Evolutionary conservation across 179 eudicot species (phyloP).

Genomic region (Sideroxylon spinosum): DNA sequence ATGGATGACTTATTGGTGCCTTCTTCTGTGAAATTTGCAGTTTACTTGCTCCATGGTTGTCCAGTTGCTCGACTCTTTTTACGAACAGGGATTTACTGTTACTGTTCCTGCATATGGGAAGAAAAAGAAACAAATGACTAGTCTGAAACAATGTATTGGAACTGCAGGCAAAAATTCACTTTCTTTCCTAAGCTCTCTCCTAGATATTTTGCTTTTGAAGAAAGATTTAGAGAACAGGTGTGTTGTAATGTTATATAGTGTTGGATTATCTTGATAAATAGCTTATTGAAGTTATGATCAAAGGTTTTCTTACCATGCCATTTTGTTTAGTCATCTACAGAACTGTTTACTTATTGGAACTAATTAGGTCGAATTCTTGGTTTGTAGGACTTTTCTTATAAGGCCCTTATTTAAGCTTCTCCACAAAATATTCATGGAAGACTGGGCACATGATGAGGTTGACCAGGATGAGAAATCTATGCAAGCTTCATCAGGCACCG

Average conservation of each 20-base stretch:
- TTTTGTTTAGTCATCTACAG: not conserved
- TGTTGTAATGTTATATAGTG: not conserved
- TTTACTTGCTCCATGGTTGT: conserved; percentile 44
- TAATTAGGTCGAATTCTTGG: conserved; percentile 1
- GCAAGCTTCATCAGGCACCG: conserved; percentile 33
- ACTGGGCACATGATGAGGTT: conserved; percentile 28
- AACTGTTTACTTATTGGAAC: not conserved
- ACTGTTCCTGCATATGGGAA: conserved; percentile 31
- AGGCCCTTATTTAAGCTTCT: conserved; percentile 74
- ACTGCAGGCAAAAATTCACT: conserved; percentile 31
- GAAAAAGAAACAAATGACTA: conserved; percentile 42
- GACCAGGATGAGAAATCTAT: conserved; percentile 30
- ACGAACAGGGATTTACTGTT: conserved; percentile 25
- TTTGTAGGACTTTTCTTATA: conserved; percentile 42
- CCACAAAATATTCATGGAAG: conserved; percentile 35
- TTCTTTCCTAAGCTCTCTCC: conserved; percentile 56
- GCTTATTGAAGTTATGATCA: conserved; percentile 1
- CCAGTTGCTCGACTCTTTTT: conserved; percentile 40
- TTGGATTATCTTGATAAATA: conserved; percentile 1
- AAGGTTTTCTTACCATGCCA: not conserved
- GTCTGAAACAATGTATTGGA: conserved; percentile 13
- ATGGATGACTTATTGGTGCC: not conserved
- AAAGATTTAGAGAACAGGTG: conserved; percentile 66
- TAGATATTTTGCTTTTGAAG: conserved; percentile 73
- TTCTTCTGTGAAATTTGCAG: conserved; percentile 29